Base-by-base conservation (phyloP, 176 grass and related monocot species). In the Coix lacrymajobi region DNA sequence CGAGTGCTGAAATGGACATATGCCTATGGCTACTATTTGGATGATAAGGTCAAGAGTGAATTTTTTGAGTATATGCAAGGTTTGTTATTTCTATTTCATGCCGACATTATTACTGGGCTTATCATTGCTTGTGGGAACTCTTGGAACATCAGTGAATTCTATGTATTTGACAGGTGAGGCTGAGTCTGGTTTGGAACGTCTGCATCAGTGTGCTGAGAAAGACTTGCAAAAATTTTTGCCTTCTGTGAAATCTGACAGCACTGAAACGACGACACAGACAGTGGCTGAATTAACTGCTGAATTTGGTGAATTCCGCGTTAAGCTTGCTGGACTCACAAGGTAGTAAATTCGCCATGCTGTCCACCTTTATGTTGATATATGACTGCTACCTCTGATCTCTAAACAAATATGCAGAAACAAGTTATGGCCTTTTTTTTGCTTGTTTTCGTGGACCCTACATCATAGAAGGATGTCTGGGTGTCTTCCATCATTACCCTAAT, bases 31-130 rank as follows among this genome's bases (percentile, higher is more conserved):
- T 98, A 86, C 71, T 98, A 98, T 82, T 80, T 98, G 19, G 86
- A 94, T 37, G 92, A 98, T 44, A 80, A 87, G 31, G 82, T 82
- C 44, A 98, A 91, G 79, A 89, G 90, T 80, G 92, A 86, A 45
- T 95, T 98, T 85, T 98, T 98, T 5, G 96, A 98, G 82, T 98
- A 98, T 74, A 79, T 93, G 52, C 96, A 98, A 98, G 96, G 96
- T 98, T 66, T 66, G 30, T 60, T 58, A 29, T 77, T 77, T 69
- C 25, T 49, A 28, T 62, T 69, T 20, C 62, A 76, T 77, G 71
- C 13, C 9, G 22, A 29, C 40, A 66, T 66, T 66, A 12, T 33
- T 66, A 57, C 38, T 64, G 71, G 20, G 26, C 75, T 62, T 62
- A 19, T 75, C 32, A 54, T 39, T 90, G 26, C 6, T 69, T 73